Conservation (phyloP, 345 rosid species). For the Melaleuca quinquenervia region DNA sequence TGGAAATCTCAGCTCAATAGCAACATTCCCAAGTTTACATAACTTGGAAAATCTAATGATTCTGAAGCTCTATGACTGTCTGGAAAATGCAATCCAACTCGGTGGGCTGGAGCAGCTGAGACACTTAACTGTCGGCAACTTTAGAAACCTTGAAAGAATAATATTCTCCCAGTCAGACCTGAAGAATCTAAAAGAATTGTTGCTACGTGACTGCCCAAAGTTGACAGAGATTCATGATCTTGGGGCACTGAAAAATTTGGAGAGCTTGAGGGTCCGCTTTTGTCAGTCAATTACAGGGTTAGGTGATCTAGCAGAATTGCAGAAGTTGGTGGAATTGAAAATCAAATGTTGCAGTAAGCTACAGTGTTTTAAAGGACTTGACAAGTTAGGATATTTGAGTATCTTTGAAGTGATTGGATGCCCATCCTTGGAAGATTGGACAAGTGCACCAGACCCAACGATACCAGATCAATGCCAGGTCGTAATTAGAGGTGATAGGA, state of each 20-base stretch:
- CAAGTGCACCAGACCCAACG: neutral
- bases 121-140: accelerated
- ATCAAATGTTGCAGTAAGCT: accelerated
- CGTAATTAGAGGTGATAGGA: accelerated
- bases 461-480: neutral
- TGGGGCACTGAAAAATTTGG: neutral
- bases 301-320: neutral
- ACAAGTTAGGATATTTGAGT: neutral
- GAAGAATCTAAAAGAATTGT: neutral
- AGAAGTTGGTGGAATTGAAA: neutral
- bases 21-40: neutral
- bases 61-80: neutral
- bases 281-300: accelerated
- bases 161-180: neutral
- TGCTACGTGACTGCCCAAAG: accelerated
- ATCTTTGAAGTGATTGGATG: accelerated
- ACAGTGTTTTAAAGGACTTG: neutral
- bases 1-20: neutral
- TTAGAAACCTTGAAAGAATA: neutral
- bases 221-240: neutral
- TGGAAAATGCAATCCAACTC: neutral
- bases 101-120: neutral
- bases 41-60: neutral
- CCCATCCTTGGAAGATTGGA: neutral
- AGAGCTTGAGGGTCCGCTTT: neutral